Conservation (phyloP, 306 rosid species). For the Prunus mira region DNA sequence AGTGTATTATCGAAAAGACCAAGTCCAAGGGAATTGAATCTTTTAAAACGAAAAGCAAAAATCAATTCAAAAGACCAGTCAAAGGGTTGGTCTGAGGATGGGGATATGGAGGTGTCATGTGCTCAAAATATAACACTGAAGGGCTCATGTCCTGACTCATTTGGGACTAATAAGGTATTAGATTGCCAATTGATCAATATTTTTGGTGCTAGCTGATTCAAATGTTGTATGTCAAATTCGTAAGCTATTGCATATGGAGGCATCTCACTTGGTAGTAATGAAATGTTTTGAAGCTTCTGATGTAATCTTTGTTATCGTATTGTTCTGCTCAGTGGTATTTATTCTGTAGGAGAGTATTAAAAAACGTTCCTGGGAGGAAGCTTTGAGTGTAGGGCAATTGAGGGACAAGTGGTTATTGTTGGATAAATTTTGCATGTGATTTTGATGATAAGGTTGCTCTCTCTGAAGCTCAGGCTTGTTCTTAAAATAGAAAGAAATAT, state of each 20-base stretch:
- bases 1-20: constrained; percentile 82
- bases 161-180: constrained; percentile 56
- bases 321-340: background rate
- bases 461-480: background rate
- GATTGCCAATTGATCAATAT: constrained; percentile 9
- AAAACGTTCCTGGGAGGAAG: background rate
- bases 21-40: constrained; percentile 89
- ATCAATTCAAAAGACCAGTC: constrained; percentile 79
- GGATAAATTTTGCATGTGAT: background rate
- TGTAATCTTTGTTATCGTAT: background rate
- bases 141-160: constrained; percentile 60
- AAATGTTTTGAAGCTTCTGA: background rate
- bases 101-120: constrained; percentile 51
- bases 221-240: background rate
- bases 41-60: constrained; percentile 93
- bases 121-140: constrained; percentile 43
- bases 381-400: background rate
- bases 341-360: background rate
- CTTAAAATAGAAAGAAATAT: background rate
- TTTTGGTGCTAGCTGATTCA: background rate
- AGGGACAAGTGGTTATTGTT: background rate
- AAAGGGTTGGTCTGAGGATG: constrained; percentile 85
- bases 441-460: background rate
- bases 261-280: background rate
- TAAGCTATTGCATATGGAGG: background rate